Evolutionary conservation across 2,329 filamentous ascomycete genomes (phyloP).

Genomic region (Grosmannia serpens): DNA sequence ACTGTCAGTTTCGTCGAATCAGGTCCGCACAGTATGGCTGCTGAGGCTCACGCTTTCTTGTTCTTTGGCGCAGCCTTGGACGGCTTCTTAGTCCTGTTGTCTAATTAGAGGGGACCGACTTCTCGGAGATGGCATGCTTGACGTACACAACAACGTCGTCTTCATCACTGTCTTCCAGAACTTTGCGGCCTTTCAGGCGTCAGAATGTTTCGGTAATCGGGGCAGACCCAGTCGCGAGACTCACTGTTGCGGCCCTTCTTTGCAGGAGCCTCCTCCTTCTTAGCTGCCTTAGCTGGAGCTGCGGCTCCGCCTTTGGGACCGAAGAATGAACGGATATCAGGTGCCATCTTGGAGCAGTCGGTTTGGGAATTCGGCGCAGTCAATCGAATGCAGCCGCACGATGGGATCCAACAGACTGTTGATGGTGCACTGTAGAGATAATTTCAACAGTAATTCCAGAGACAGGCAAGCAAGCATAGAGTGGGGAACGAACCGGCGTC

Average conservation of each 20-base stretch:
- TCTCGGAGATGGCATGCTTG: conserved; percentile 10
- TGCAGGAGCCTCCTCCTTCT: conserved; percentile 16
- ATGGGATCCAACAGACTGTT: neutral
- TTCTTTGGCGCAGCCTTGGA: conserved; percentile 38
- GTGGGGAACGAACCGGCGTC: neutral
- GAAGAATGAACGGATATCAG: conserved; percentile 66
- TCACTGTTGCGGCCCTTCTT: conserved; percentile 15
- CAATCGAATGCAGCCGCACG: neutral
- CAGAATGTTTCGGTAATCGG: neutral
- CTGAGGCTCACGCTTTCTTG: conserved; percentile 37
- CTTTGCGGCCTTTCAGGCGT: conserved; percentile 17
- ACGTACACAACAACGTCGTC: conserved; percentile 21
- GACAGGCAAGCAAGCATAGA: neutral
- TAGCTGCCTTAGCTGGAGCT: conserved; percentile 24
- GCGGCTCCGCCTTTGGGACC: conserved; percentile 43
- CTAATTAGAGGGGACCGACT: neutral
- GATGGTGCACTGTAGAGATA: neutral
- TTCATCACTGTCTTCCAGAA: conserved; percentile 15
- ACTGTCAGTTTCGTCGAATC: neutral
- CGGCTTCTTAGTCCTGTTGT: conserved; percentile 41
- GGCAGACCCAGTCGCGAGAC: neutral
- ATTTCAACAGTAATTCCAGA: neutral
- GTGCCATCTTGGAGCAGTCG: conserved; percentile 38
- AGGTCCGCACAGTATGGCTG: neutral
- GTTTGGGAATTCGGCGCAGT: neutral